Base-by-base conservation (phyloP, 2,329 filamentous ascomycete genomes). In the Epichloe hybrida region DNA sequence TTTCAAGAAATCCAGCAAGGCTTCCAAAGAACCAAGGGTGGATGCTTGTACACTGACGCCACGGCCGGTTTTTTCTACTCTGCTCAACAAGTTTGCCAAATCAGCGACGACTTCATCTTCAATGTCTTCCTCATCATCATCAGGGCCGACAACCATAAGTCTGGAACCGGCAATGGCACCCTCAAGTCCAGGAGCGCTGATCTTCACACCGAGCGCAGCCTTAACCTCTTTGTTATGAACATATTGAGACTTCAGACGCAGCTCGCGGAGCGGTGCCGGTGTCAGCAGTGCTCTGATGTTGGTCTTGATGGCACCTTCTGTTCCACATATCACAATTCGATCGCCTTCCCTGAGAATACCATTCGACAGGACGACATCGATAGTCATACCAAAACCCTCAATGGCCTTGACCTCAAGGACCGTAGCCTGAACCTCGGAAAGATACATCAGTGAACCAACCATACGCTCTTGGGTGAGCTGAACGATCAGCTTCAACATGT, bases 181-280 rank as follows among this genome's bases (percentile, higher is more conserved):
- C 67, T 98, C 93, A 21, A 98, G 84, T 56, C 90, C 89, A 59
- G 95, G 94, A 43, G 91, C 93, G 56, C 89, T 89, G 64, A 98
- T 97, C 80, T 98, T 98, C 68, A 98, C 88, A 85, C 93, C 93
- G 63, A 98, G 80, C 8, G 93, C 89, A 20, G 94, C 93, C 76
- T 96, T 98, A 72, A 96, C 90, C 68, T 95, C 89, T 74, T 98
- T 97, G 75, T 98, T 96, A 75, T 98, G 94, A 34, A 98, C 91
- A 62, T 98, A 98, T 55, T 84, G 79, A 3, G 90, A 95, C 72
- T 97, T 97, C 61, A 98, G 80, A 66, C 94, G 89, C 57, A 98
- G 71, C 67, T 98, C 93, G 65, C 88, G 93, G 65, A 98, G 81
- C 54, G 89, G 87, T 11, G 89, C 90, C 2, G 93, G 93, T 3